phyloP scores from a whole-genome alignment of 805 yeast species.

The Saturnispora hagleri region DNA sequence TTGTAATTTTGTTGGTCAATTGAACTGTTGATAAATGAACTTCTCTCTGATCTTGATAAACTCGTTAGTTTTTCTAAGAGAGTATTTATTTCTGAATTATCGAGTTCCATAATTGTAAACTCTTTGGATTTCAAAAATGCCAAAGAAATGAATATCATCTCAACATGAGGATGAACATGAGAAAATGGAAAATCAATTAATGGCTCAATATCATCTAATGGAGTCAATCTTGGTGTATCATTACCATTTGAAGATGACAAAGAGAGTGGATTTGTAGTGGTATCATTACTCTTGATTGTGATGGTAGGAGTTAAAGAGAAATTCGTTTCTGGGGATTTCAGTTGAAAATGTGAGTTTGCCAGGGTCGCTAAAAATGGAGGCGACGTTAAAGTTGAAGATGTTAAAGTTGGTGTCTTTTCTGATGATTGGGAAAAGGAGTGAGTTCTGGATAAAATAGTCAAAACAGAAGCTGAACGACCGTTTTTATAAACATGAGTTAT shows the following conservation, averaged over 20 bases:
- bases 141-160: conserved; percentile 63
- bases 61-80: conserved; percentile 53
- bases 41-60: conserved; percentile 24
- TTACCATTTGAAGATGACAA: not conserved
- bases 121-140: conserved; percentile 77
- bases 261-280: not conserved
- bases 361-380: conserved; percentile 8
- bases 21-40: conserved; percentile 12
- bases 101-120: conserved; percentile 72
- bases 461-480: conserved; percentile 26
- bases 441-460: conserved; percentile 21
- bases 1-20: conserved; percentile 6
- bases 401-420: conserved; percentile 24
- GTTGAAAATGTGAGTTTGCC: not conserved
- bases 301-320: conserved; percentile 5
- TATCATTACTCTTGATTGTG: not conserved
- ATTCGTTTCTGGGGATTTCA: conserved; percentile 2
- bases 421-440: conserved; percentile 14
- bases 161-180: conserved; percentile 63
- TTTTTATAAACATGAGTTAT: conserved; percentile 4
- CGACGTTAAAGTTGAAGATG: conserved; percentile 14
- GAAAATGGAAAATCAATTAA: conserved; percentile 40
- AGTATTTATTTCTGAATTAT: conserved; percentile 82
- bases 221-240: not conserved
- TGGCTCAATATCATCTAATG: conserved; percentile 21